Evolutionary conservation across 1,284 basidiomycete species (phyloP).

Genomic region (Somion occarium): DNA sequence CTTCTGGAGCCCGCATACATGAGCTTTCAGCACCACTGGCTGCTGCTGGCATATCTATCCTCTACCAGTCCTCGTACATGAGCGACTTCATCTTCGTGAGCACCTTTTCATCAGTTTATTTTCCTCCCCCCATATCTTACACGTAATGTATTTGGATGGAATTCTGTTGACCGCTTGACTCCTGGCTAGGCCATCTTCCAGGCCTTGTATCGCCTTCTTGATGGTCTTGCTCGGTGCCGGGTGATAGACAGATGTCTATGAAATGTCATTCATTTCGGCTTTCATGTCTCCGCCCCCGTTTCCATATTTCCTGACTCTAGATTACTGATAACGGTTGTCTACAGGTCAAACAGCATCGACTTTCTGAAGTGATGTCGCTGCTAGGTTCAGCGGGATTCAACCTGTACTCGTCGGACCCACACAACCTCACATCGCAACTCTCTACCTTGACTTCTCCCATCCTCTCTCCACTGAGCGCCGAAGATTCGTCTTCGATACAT

Average conservation of each 20-base stretch:
- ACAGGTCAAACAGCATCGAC: slow-evolving; percentile 64
- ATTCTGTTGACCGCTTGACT: not conserved
- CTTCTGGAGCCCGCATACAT: slow-evolving; percentile 68
- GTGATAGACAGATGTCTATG: no score
- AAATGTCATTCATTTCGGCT: not conserved
- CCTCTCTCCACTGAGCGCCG: slow-evolving; percentile 33
- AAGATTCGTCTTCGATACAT: slow-evolving; percentile 32
- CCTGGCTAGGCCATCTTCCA: not conserved
- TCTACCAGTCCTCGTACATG: slow-evolving; percentile 84
- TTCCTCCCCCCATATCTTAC: slow-evolving; percentile 9
- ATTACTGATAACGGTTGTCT: slow-evolving; percentile 4
- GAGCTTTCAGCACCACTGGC: slow-evolving; percentile 78
- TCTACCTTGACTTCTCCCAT: slow-evolving; percentile 29
- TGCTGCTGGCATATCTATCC: slow-evolving; percentile 75
- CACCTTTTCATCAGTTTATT: no score
- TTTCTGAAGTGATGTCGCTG: slow-evolving; percentile 57
- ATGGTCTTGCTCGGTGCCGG: no score
- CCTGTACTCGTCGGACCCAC: slow-evolving; percentile 55
- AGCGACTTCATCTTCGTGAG: slow-evolving; percentile 80
- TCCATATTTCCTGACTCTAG: not conserved
- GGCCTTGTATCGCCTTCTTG: not conserved
- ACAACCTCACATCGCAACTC: slow-evolving; percentile 32
- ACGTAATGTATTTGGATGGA: slow-evolving; percentile 14
- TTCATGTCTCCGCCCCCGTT: not conserved
- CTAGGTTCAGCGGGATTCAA: slow-evolving; percentile 61